Conservation (phyloP, 108 stramenopile genomes). For the Nannochloropsis granulata region DNA sequence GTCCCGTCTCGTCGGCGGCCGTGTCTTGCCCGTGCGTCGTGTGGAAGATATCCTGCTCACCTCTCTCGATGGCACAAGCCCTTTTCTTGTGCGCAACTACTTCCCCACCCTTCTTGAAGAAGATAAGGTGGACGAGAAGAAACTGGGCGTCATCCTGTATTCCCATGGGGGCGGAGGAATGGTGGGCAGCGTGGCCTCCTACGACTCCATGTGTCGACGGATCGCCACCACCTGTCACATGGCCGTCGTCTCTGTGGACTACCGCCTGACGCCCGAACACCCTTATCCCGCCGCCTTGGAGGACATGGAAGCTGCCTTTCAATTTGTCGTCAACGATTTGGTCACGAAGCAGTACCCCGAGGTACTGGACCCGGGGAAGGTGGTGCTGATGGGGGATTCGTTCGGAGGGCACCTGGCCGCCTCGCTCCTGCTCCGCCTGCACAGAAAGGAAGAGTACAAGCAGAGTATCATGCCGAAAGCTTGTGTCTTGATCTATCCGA, state of each 20-base stretch:
- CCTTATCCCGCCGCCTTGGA: neutral
- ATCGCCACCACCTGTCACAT: neutral
- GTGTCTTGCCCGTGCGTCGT: no score
- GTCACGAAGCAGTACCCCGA: neutral
- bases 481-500: no score
- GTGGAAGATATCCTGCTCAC: no score
- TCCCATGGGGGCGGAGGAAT: neutral
- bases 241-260: neutral
- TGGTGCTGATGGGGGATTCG: neutral
- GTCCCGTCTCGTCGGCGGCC: no score
- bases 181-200: neutral
- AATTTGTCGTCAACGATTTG: neutral
- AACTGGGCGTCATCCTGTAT: neutral
- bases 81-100: no score
- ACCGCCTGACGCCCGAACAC: neutral
- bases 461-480: no score
- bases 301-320: neutral
- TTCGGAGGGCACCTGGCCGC: neutral
- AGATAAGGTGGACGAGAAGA: neutral
- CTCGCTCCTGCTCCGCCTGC: no score
- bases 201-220: neutral
- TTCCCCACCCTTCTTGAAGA: no score
- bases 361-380: neutral
- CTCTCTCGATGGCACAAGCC: no score
- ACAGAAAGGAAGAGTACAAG: no score